Conservation (phyloP, 371 early-diverging fungal genomes). For the Chytridium lagenaria region DNA sequence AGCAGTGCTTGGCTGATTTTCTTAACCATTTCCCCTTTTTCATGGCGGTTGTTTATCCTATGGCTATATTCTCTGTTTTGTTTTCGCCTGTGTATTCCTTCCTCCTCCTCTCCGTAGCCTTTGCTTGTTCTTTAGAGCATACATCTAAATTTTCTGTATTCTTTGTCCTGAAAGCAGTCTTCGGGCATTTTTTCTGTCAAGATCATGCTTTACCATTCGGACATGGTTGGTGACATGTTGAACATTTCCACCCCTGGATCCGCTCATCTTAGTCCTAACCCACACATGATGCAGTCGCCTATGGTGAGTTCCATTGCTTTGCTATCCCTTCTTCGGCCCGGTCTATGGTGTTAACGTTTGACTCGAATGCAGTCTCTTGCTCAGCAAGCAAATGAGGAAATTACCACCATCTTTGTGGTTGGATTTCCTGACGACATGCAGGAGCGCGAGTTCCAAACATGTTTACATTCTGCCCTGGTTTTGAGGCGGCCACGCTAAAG, state of each 20-base stretch:
- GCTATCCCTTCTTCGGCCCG: not conserved
- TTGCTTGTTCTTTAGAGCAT: no score
- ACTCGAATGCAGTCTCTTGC: not conserved
- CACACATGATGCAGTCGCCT: not conserved
- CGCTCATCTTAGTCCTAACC: slow-evolving; percentile 1
- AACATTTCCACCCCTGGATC: slow-evolving; percentile 8
- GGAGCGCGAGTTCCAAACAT: slow-evolving; percentile 90
- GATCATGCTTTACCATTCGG: slow-evolving; percentile 3
- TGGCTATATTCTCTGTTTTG: no score
- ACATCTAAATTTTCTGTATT: no score
- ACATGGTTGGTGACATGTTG: not conserved
- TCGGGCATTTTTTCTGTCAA: no score
- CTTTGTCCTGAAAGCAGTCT: no score
- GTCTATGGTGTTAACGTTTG: not conserved
- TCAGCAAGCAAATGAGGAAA: slow-evolving; percentile 44
- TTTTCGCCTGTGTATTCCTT: no score
- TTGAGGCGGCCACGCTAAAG: slow-evolving; percentile 94
- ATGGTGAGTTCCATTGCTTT: not conserved
- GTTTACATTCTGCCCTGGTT: slow-evolving; percentile 94
- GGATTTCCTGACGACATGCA: slow-evolving; percentile 97
- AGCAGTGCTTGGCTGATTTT: no score
- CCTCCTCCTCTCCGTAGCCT: no score
- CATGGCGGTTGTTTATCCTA: no score
- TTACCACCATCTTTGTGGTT: slow-evolving; percentile 96
- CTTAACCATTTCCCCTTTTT: no score